Base-by-base conservation (phyloP, 1,284 basidiomycete genomes). In the Leccinum fallax region DNA sequence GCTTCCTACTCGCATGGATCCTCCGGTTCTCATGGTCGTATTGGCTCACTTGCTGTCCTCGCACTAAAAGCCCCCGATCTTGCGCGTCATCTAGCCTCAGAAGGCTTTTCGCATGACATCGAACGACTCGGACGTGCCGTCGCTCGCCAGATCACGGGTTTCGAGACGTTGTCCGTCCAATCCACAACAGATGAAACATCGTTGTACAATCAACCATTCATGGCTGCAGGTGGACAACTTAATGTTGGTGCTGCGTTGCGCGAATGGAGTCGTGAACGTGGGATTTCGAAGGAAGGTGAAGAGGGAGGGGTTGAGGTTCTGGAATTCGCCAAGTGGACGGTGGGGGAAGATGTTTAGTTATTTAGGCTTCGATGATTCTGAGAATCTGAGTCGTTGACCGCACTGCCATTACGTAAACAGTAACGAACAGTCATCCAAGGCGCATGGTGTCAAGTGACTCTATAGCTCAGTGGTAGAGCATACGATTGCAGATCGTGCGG, bases 81-180 rank as follows among this genome's bases (percentile, higher is more conserved):
- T 59, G 75, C 74, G 43, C 70, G 80, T 36, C 75, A 85, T 21
- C 71, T 88, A 38, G 71, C 73, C 15, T 76, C 78, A 1, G 75
- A 80, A 53, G 67, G 69, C 4, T 88, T 89, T 69, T 69, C 74
- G 13, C 72, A 76, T 13, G 85, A 90, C 53, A 76, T 93, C 21
- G 81, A 83, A 28, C 81, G 83, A n/a, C 78, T 97, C 4, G 87
- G 91, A 64, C 86, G 93, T 21, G 86, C 89, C 5, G 68, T 97
- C 8, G 92, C 91, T 2, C 84, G 94, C 56, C 96, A 97, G 76
- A 89, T 94, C 38, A 89, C 90, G 10, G 95, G 95, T 2, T 92
- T 96, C 75, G 86, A 92, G 28, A 94, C 94, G 0, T 78, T 76
- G n/a, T 81, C 80, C 0, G 80, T 97, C 51, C 77, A 69, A 13